Conservation (phyloP, 768 basidiomycete genomes). For the Lactarius indigo region DNA sequence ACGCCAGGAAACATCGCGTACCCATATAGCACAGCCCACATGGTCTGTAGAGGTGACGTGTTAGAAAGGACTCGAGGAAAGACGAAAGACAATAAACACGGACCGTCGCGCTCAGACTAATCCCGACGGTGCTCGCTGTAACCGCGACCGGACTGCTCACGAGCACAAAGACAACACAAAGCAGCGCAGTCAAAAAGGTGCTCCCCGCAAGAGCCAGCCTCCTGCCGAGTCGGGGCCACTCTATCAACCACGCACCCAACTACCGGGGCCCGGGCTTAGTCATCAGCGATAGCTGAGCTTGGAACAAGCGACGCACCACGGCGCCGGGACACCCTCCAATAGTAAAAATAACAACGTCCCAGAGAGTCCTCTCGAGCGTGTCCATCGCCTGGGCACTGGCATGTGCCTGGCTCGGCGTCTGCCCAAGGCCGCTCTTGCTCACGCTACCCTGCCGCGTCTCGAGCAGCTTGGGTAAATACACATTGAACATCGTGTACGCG, state of each 20-base stretch:
- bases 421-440: constrained; percentile 9
- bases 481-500: constrained; percentile 91
- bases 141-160: constrained; percentile 57
- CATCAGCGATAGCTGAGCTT: neutral
- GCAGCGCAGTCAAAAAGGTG: constrained; percentile 71
- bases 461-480: constrained; percentile 81
- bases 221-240: constrained; percentile 57
- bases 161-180: constrained; percentile 65
- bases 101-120: constrained; percentile 74
- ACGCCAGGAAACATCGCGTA: constrained; percentile 25
- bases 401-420: constrained; percentile 10
- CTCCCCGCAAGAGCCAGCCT: constrained; percentile 69
- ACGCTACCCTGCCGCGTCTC: constrained; percentile 47
- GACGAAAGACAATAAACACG: constrained; percentile 24
- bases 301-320: constrained; percentile 48
- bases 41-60: constrained; percentile 35
- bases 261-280: constrained; percentile 31
- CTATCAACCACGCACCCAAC: constrained; percentile 85
- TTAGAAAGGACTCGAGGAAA: neutral
- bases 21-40: constrained; percentile 88
- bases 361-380: constrained; percentile 59
- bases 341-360: constrained; percentile 87
- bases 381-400: constrained; percentile 33
- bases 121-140: constrained; percentile 66
- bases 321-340: constrained; percentile 83